Evolutionary conservation across 163 green algal species (phyloP).

Genomic region (Volvox carteri): DNA sequence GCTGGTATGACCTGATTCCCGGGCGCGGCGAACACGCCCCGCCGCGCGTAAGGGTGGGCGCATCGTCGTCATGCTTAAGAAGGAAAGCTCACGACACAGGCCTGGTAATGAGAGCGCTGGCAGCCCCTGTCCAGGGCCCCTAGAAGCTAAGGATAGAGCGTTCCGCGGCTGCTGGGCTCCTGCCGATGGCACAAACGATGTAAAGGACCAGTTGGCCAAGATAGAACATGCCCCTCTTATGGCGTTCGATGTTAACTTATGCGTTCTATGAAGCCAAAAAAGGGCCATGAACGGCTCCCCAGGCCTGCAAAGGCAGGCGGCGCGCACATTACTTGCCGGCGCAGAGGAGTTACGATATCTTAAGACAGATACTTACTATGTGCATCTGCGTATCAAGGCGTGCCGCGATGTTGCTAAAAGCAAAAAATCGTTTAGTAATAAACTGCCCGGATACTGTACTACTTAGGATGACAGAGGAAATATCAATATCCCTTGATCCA

Average conservation of each 20-base stretch:
- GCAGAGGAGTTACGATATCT: no score
- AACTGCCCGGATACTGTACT: no score
- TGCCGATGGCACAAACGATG: neutral
- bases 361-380: no score
- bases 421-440: no score
- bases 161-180: neutral
- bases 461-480: no score
- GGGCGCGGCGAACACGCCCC: neutral
- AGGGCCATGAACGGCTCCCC: conserved; percentile 18
- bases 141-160: neutral
- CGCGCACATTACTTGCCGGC: neutral
- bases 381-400: no score
- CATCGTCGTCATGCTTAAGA: neutral
- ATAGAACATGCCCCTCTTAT: neutral
- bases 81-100: neutral
- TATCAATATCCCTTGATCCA: no score
- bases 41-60: neutral
- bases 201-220: neutral
- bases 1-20: neutral
- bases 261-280: neutral
- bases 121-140: neutral
- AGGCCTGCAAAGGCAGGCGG: conserved; percentile 19
- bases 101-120: neutral
- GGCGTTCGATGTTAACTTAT: neutral
- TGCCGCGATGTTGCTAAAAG: no score